Evolutionary conservation across 495 filamentous ascomycete genomes (phyloP).

Genomic region (Rusavskia elegans): DNA sequence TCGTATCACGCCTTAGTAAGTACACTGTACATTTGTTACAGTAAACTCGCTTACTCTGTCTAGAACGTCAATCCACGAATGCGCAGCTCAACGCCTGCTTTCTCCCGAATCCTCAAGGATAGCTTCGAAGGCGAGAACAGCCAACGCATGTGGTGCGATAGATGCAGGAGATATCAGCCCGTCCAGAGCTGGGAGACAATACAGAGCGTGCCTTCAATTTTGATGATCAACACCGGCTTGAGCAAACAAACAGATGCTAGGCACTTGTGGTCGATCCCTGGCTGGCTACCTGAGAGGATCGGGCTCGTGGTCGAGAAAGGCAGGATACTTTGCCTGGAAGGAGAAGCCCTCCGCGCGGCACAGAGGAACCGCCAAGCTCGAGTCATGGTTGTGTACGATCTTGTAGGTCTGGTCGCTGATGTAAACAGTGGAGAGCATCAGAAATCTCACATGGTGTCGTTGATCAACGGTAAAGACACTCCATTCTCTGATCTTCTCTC

Average conservation of each 20-base stretch:
- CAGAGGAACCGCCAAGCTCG: conserved; percentile 42
- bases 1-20: conserved; percentile 54
- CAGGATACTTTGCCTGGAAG: conserved; percentile 80
- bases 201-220: conserved; percentile 58
- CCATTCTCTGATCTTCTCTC: neutral
- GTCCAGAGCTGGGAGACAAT: conserved; percentile 66
- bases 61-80: conserved; percentile 29
- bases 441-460: conserved; percentile 79
- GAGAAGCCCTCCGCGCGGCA: conserved; percentile 45
- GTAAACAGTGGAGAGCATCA: conserved; percentile 70
- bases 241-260: conserved; percentile 47
- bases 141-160: conserved; percentile 76
- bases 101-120: conserved; percentile 70
- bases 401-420: conserved; percentile 81
- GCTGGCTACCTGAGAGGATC: conserved; percentile 85
- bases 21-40: neutral
- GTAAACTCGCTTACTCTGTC: neutral
- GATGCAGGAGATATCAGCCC: conserved; percentile 73
- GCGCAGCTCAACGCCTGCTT: conserved; percentile 41
- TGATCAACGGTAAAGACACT: conserved; percentile 50
- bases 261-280: conserved; percentile 69
- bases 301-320: conserved; percentile 69
- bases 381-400: conserved; percentile 67
- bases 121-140: conserved; percentile 75
- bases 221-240: conserved; percentile 71